Evolutionary conservation across 495 filamentous ascomycete genomes (phyloP), one percentile per base, ranked within the genome.

Genomic region (Achaetomiella virescens): DNA sequence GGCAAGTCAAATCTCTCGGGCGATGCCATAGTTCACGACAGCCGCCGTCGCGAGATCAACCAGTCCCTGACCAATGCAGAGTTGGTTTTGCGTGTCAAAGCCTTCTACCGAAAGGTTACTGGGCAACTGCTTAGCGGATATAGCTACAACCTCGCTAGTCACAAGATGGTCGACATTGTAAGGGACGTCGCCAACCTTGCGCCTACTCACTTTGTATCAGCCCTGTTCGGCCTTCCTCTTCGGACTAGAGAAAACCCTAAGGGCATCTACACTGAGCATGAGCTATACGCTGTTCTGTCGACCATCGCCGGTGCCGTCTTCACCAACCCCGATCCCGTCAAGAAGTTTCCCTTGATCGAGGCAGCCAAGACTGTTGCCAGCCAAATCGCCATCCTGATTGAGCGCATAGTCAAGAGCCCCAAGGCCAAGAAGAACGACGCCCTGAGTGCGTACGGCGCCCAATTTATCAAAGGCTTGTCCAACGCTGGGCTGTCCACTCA

Each of bases 111-210:
- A 42, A 72, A 85, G 42, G 81, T 77, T 18, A 90, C 85, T 0
- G 69, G 81, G 21, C 73, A 80, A 24, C 75, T 93, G 17, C 76
- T 95, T 56, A 69, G 76, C 5, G 76, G 82, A 47, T 84, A 87
- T 54, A 79, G 76, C 27, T 87, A 83, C 72, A 63, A 64, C 42
- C 58, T 80, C 2, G 82, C 68, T 74, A 60, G 85, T 72, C 45
- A 81, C 75, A 57, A 82, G 55, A 84, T 89, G 64, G 75, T 90
- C n/a, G 90, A 95, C 49, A 78, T 90, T 33, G 79, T 89, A 20
- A 80, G 85, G 47, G 87, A 93, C 61, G 78, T 92, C 24, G 87
- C 84, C 44, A 91, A 91, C 61, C 60, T 89, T 6, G 85, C 81
- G 0, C 84, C 84, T 3, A 80, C 86, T 6, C 80, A 86, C 62